Evolutionary conservation across 2,329 filamentous ascomycete genomes (phyloP).

Genomic region (Microsporum audouinii): DNA sequence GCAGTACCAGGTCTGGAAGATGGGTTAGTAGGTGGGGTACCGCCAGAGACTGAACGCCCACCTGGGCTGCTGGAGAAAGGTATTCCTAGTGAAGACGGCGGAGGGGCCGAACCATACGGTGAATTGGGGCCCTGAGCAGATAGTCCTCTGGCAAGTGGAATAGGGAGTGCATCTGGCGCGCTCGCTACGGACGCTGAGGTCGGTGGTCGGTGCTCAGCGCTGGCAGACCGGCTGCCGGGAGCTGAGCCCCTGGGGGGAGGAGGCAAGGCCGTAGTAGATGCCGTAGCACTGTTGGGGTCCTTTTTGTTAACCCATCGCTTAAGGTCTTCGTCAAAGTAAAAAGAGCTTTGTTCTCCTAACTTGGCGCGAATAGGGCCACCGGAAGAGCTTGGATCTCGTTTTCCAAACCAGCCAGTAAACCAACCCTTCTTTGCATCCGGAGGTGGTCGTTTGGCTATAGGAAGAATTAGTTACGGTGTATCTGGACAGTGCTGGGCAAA

Average conservation of each 20-base stretch:
- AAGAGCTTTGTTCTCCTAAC: conserved; percentile 82
- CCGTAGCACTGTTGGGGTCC: conserved; percentile 51
- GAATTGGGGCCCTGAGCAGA: conserved; percentile 8
- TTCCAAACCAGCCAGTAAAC: conserved; percentile 74
- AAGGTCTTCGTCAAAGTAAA: conserved; percentile 89
- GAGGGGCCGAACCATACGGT: conserved; percentile 17
- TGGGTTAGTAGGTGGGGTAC: conserved; percentile 36
- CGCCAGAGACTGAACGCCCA: conserved; percentile 29
- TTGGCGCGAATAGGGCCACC: conserved; percentile 70
- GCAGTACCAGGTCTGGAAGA: conserved; percentile 63
- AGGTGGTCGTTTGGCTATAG: conserved; percentile 28
- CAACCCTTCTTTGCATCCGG: conserved; percentile 46
- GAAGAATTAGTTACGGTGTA: conserved; percentile 11
- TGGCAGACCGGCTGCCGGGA: conserved; percentile 42
- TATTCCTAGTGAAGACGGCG: conserved; percentile 15
- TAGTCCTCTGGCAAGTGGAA: neutral
- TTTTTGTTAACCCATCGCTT: conserved; percentile 99
- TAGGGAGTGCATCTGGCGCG: conserved; percentile 14
- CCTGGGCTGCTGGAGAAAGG: conserved; percentile 23
- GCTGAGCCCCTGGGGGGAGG: conserved; percentile 59
- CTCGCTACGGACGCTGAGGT: conserved; percentile 11
- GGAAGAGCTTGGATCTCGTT: conserved; percentile 49
- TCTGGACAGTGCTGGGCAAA: conserved; percentile 2
- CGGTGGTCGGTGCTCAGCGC: conserved; percentile 44
- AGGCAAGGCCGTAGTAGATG: conserved; percentile 52